These are phyloP conservation scores for Coleophoma eucalyptorum DNA, from an alignment of 2,329 filamentous ascomycete species.

Conservation along the genomic window DNA sequence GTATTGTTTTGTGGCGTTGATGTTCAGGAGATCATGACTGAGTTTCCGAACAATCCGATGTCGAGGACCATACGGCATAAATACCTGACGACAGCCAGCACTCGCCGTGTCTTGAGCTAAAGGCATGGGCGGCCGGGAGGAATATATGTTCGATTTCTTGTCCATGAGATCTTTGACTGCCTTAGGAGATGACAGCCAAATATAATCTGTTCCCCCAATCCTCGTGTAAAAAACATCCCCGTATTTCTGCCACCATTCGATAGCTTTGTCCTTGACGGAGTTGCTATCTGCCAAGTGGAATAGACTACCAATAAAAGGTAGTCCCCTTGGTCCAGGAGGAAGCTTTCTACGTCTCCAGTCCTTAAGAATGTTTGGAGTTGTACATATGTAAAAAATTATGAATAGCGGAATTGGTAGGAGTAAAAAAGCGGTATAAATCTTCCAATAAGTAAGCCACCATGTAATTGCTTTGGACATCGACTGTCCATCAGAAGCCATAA, in stretches of 20 bases:
- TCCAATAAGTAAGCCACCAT: too few species aligned
- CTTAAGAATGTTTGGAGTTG: too few species aligned
- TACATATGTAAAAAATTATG: too few species aligned
- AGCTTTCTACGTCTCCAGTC: too few species aligned
- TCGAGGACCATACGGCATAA: constrained; percentile 6
- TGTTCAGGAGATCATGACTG: constrained; percentile 33
- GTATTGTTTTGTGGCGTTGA: constrained; percentile 19
- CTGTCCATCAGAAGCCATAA: too few species aligned
- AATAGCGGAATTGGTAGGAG: too few species aligned
- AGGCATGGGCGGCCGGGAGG: constrained; percentile 32
- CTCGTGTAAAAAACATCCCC: constrained; percentile 35
- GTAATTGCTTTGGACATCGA: too few species aligned
- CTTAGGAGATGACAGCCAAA: constrained; percentile 30
- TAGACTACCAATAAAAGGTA: constrained; percentile 35
- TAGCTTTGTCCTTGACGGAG: constrained; percentile 22
- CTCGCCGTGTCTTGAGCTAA: constrained; percentile 32
- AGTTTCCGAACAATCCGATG: constrained; percentile 40
- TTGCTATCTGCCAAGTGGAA: constrained; percentile 31
- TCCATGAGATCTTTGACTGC: constrained; percentile 19
- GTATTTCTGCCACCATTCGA: constrained; percentile 30
- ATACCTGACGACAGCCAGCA: constrained; percentile 5
- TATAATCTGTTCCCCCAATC: constrained; percentile 34
- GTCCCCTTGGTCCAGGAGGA: constrained; percentile 33
- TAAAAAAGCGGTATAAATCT: too few species aligned
- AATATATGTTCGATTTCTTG: constrained; percentile 23